Conservation (phyloP, 495 filamentous ascomycete genomes). For the Aspergillus egyptiacus region DNA sequence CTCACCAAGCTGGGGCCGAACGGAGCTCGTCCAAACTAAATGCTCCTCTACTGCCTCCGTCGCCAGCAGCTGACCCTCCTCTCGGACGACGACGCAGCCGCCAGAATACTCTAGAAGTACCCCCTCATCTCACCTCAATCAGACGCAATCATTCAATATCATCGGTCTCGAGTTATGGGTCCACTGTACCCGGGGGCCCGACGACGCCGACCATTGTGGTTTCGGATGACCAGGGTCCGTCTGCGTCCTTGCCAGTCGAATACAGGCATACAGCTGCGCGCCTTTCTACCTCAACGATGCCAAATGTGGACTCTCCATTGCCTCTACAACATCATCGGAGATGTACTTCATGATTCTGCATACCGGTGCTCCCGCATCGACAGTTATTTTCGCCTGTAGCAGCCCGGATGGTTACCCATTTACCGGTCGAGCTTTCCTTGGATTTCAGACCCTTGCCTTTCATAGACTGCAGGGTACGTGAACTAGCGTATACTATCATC, state of each 20-base stretch:
- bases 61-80: neutral
- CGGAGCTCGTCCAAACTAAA: neutral
- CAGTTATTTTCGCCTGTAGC: no score
- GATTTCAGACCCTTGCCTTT: no score
- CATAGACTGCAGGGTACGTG: no score
- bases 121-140: neutral
- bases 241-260: neutral
- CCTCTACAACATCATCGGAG: neutral
- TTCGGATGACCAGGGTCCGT: neutral
- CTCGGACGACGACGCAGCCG: neutral
- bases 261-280: neutral
- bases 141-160: neutral
- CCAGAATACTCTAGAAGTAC: constrained; percentile 1
- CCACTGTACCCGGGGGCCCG: neutral
- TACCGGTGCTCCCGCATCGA: no score
- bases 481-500: no score
- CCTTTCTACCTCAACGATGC: neutral
- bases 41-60: neutral
- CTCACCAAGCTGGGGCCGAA: neutral
- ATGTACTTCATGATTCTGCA: constrained; percentile 6
- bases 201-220: neutral
- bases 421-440: no score
- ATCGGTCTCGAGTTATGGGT: neutral
- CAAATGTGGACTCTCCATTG: neutral
- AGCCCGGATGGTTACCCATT: no score